These are phyloP conservation scores for Backusella westeae DNA, from an alignment of 192 early-diverging fungal genomes.

Conservation along the genomic window DNA sequence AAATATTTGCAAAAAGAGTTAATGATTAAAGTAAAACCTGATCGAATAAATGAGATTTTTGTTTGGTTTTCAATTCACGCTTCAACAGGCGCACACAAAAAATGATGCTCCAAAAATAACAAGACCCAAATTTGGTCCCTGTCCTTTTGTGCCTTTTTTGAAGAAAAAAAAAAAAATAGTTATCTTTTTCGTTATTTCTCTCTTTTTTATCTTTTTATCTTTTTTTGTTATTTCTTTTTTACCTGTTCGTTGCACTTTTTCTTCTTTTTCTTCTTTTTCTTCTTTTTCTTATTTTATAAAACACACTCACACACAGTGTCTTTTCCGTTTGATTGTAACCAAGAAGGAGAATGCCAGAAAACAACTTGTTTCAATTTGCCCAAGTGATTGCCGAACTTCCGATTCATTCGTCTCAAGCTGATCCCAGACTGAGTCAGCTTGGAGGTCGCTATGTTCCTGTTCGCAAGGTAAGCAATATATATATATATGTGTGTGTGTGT, in stretches of 20 bases:
- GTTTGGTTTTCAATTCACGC: background rate
- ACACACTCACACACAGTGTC: background rate
- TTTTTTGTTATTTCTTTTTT: constrained; percentile 3
- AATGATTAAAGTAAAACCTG: background rate
- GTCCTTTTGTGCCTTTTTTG: background rate
- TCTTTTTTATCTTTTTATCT: background rate
- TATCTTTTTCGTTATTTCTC: background rate
- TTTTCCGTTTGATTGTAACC: background rate
- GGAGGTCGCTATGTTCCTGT: background rate
- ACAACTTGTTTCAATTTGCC: constrained; percentile 31
- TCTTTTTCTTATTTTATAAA: background rate
- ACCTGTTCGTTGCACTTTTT: constrained; percentile 1
- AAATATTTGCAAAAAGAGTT: background rate
- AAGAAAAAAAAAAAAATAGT: background rate
- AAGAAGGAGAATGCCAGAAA: constrained; percentile 19
- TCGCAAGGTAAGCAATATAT: background rate
- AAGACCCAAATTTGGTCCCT: background rate
- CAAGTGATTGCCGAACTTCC: constrained; percentile 24
- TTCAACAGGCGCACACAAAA: background rate
- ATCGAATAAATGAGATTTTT: background rate
- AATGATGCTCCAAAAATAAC: background rate
- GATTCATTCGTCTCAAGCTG: background rate
- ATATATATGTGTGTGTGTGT: background rate
- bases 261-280: background rate
- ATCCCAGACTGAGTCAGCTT: background rate